Base-by-base conservation (phyloP, 345 rosid species). In the Alliaria petiolata region DNA sequence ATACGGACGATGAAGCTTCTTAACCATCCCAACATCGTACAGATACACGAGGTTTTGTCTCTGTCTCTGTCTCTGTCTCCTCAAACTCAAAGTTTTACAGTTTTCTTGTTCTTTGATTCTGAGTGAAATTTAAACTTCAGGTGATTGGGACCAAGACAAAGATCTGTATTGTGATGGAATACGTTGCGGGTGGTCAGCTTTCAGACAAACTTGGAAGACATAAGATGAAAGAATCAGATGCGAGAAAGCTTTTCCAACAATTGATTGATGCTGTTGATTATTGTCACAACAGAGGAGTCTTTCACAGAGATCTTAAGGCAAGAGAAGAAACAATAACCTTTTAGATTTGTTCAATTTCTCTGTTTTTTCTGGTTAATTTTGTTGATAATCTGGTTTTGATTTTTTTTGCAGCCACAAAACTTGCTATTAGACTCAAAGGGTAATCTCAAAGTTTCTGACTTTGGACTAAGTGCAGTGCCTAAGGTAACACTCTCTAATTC, bases 291-390 rank as follows among this genome's bases (percentile, higher is more conserved):
- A 89, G 82, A 84, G 97, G 96, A 62, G 96, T 91, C 80, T 86
- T 80, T 67, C 97, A 91, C 71, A 89, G 98, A 82, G 98, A 89
- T 77, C 80, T 91, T 20, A 93, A 93, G 98, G 97, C 79, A 40
- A 63, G 49, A 49, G 19, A 47, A 6, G n/a, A 17, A 50, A 30
- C 6, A 4, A 30, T 28, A 12, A 54, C 13, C 25, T 45, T 62
- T n/a, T 9, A 38, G 10, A 6, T 13, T 55, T 28, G 25, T 40
- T 28, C 0, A n/a, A n/a, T n/a, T n/a, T 20, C 20, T 22, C 1
- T 47, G 22, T 64, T 14, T 69, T 35, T 28, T 43, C n/a, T n/a
- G n/a, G n/a, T n/a, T n/a, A n/a, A n/a, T n/a, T n/a, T n/a, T n/a
- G n/a, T n/a, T n/a, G n/a, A n/a, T n/a, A n/a, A n/a, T n/a, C n/a